A percentile compares a stretch with the other conserved stretches of the same genome.
Evolutionary conservation across 208 protist genomes (phyloP).

Genomic region (Acanthamoeba polyphaga): DNA sequence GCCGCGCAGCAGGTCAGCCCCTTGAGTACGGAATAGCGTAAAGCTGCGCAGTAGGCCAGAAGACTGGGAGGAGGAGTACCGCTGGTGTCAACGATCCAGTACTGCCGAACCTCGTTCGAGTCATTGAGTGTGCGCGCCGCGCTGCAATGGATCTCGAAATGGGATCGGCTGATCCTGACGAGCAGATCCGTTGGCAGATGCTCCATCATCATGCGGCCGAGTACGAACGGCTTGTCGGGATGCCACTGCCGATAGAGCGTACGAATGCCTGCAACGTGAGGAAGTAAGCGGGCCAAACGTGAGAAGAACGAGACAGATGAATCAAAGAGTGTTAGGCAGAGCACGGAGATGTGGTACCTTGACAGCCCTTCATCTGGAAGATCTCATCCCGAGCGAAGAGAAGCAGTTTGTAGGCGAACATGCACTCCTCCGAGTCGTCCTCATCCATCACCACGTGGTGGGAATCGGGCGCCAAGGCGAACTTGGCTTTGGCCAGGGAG

Average conservation of each 20-base stretch:
- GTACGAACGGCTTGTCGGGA: not conserved
- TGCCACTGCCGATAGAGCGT: conserved; percentile 12
- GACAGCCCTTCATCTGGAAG: not conserved
- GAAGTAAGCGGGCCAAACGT: too few species aligned
- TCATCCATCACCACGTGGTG: not conserved
- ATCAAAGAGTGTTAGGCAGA: too few species aligned
- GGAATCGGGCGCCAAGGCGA: not conserved
- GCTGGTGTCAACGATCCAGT: conserved; percentile 40
- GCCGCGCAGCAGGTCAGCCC: not conserved
- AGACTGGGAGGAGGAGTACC: not conserved
- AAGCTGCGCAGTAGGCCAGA: not conserved
- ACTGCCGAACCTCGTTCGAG: not conserved
- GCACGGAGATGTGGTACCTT: not conserved
- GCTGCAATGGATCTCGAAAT: conserved; percentile 35
- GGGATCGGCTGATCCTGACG: conserved; percentile 5
- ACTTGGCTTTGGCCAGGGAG: not conserved
- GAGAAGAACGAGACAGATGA: too few species aligned
- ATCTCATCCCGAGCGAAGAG: not conserved
- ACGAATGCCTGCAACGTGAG: not conserved
- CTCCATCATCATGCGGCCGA: conserved; percentile 41
- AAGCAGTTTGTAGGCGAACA: conserved; percentile 11
- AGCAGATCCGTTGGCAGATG: conserved; percentile 23
- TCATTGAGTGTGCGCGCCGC: not conserved
- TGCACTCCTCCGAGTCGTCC: not conserved
- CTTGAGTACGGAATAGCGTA: too few species aligned